Percentiles rank a stretch among this genome's conserved stretches.
Evolutionary conservation across 177 flowering plant genomes (phyloP).

Genomic region (Vitis hybrid): DNA sequence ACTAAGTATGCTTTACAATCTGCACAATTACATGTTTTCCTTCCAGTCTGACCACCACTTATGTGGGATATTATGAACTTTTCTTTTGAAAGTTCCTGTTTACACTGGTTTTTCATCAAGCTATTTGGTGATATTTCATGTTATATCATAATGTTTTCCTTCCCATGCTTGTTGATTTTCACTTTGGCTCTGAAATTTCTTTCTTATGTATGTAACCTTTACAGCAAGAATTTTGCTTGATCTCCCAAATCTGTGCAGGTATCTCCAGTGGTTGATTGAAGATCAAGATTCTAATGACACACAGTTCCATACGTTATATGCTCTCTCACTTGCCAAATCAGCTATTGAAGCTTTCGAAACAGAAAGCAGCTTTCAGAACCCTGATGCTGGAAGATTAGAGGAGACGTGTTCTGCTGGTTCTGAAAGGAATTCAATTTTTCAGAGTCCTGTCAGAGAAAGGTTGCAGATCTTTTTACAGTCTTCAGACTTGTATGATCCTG

Average conservation of each 20-base stretch:
- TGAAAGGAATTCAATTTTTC: slow-evolving; percentile 33
- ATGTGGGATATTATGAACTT: too few relatives aligned
- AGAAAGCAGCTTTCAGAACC: slow-evolving; percentile 22
- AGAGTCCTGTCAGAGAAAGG: slow-evolving; percentile 62
- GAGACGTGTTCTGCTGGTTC: slow-evolving; percentile 24
- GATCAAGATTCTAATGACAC: slow-evolving; percentile 79
- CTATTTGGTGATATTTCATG: too few relatives aligned
- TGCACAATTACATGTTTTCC: too few relatives aligned
- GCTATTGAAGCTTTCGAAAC: slow-evolving; percentile 54
- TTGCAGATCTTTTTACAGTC: slow-evolving; percentile 85
- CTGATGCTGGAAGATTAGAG: slow-evolving; percentile 21
- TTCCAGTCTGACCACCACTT: too few relatives aligned
- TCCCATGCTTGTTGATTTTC: neutral
- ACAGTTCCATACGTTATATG: slow-evolving; percentile 80
- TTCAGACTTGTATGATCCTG: slow-evolving; percentile 92
- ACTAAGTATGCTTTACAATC: too few relatives aligned
- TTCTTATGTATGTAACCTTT: neutral
- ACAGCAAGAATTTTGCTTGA: neutral
- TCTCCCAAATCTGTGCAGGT: slow-evolving; percentile 41
- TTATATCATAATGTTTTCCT: too few relatives aligned
- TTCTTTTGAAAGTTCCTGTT: too few relatives aligned
- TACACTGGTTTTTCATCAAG: too few relatives aligned
- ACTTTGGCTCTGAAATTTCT: neutral
- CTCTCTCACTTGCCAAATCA: slow-evolving; percentile 88
- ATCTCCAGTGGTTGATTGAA: slow-evolving; percentile 96